Percentiles rank a stretch among this genome's conserved stretches.
Evolutionary conservation across 2,329 filamentous ascomycete species (phyloP).

Genomic region (Botrytis tulipae): DNA sequence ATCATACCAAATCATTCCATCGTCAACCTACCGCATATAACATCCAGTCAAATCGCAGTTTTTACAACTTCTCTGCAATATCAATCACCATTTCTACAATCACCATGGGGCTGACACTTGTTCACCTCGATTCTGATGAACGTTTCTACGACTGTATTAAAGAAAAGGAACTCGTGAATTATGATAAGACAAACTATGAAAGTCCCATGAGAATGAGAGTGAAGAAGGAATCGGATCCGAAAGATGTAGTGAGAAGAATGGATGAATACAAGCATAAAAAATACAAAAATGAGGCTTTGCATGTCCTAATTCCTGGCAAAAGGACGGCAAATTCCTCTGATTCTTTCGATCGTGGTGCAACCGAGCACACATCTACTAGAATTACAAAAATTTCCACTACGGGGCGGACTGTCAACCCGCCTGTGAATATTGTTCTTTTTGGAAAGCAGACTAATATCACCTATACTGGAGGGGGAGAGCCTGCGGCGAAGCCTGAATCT

Average conservation of each 20-base stretch:
- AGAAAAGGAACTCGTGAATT: neutral
- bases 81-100: neutral
- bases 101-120: neutral
- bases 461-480: too few species aligned
- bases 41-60: neutral
- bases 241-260: neutral
- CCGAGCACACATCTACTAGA: neutral
- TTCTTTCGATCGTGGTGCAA: neutral
- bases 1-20: neutral
- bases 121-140: too few species aligned
- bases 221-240: too few species aligned
- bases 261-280: neutral
- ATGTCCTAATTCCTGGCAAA: neutral
- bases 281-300: accelerated
- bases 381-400: too few species aligned
- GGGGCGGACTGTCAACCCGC: too few species aligned
- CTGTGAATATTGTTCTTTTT: too few species aligned
- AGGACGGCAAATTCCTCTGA: accelerated
- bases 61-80: neutral
- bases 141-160: neutral
- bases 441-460: too few species aligned
- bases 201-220: neutral
- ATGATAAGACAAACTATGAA: accelerated
- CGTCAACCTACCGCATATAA: neutral
- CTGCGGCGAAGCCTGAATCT: too few species aligned